Conservation (phyloP, 106 monocot species). For the Dendrobium nobile region DNA sequence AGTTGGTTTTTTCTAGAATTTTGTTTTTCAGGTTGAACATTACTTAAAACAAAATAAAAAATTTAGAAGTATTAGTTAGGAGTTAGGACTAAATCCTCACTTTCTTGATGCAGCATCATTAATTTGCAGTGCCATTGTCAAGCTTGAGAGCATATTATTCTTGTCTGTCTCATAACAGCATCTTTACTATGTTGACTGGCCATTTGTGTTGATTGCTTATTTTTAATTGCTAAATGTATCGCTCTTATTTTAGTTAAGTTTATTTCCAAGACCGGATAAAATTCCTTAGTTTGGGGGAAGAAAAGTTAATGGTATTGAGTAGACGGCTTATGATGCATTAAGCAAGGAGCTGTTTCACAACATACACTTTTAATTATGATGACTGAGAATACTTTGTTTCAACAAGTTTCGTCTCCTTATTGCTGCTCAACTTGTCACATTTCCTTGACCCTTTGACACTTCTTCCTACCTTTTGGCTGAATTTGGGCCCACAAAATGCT, state of each 20-base stretch:
- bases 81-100: neutral
- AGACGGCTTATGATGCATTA: neutral
- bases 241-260: neutral
- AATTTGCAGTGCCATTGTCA: neutral
- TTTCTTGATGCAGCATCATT: neutral
- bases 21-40: too few species aligned
- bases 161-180: neutral
- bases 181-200: neutral
- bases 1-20: neutral
- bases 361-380: neutral
- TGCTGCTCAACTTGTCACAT: neutral
- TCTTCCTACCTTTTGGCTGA: neutral
- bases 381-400: neutral
- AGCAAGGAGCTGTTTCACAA: too few species aligned
- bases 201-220: neutral
- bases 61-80: neutral
- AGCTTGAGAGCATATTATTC: neutral
- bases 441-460: neutral
- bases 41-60: neutral
- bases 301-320: neutral
- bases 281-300: neutral
- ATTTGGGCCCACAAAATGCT: neutral
- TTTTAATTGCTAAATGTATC: neutral
- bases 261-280: neutral
- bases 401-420: neutral